Conservation (phyloP, 1,139 yeast species). For the Kurtzmaniella quercitrusa region DNA sequence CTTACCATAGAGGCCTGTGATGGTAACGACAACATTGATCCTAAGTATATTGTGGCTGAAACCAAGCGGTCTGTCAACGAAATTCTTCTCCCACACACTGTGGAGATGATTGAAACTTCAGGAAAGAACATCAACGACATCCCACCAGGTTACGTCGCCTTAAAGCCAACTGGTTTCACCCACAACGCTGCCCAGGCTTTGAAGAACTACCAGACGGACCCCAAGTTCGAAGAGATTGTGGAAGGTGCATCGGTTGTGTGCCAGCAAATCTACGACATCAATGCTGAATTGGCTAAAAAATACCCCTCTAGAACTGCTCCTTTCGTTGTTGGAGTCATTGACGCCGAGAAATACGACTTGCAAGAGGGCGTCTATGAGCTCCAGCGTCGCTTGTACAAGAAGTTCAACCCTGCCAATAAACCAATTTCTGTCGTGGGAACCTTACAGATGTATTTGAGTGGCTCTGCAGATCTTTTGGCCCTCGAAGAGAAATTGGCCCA, state of each 20-base stretch:
- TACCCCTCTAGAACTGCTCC: conserved; percentile 75
- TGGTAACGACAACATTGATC: conserved; percentile 61
- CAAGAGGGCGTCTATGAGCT: conserved; percentile 91
- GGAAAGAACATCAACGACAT: conserved; percentile 53
- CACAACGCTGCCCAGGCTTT: conserved; percentile 74
- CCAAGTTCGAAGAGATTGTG: conserved; percentile 58
- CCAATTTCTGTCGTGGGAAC: conserved; percentile 83
- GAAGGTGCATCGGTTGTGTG: conserved; percentile 59
- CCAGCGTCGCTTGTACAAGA: conserved; percentile 76
- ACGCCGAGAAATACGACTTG: conserved; percentile 85
- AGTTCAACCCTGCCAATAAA: conserved; percentile 58
- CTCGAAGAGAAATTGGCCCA: conserved; percentile 64
- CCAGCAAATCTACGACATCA: conserved; percentile 53
- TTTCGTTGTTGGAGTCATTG: conserved; percentile 80
- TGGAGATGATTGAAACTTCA: conserved; percentile 40
- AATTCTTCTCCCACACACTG: conserved; percentile 69
- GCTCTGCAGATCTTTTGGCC: conserved; percentile 58
- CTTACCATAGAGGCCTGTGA: conserved; percentile 92
- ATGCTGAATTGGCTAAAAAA: conserved; percentile 38
- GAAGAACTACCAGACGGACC: conserved; percentile 48
- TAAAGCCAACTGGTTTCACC: conserved; percentile 90
- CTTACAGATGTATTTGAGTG: conserved; percentile 84
- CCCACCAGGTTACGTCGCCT: conserved; percentile 82
- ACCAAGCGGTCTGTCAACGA: conserved; percentile 65
- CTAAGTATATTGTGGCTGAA: conserved; percentile 59